Conservation (phyloP, 2,329 filamentous ascomycete species). For the Chaetomiaceae sp. region DNA sequence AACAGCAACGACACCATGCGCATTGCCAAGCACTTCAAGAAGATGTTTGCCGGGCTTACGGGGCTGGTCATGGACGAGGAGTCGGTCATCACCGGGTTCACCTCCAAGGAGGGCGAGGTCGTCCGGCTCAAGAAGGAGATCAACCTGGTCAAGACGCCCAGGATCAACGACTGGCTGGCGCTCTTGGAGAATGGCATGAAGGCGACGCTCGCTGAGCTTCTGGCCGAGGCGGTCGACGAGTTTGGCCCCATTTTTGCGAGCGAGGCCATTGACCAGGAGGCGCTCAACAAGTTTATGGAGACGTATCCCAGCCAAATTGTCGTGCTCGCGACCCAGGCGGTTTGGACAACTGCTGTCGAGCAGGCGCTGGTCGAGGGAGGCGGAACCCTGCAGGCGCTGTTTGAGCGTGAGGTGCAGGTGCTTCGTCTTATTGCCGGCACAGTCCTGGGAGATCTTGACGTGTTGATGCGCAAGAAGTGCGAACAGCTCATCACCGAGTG, state of each 20-base stretch:
- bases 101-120: constrained; percentile 89
- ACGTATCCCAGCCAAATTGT: constrained; percentile 91
- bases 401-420: constrained; percentile 77
- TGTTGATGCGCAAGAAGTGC: constrained; percentile 89
- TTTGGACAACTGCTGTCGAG: constrained; percentile 88
- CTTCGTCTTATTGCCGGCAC: constrained; percentile 81
- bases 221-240: constrained; percentile 78
- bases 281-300: constrained; percentile 74
- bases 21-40: constrained; percentile 97
- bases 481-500: constrained; percentile 98
- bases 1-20: constrained; percentile 97
- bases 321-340: constrained; percentile 87
- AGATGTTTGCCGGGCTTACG: constrained; percentile 98
- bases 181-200: constrained; percentile 93
- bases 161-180: constrained; percentile 98
- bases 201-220: constrained; percentile 80
- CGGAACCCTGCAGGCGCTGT: constrained; percentile 62
- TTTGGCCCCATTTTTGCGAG: constrained; percentile 75
- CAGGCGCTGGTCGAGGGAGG: constrained; percentile 69
- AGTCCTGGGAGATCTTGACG: constrained; percentile 82
- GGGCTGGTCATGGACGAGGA: constrained; percentile 90
- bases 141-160: constrained; percentile 85
- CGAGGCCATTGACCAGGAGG: constrained; percentile 61
- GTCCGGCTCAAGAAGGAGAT: constrained; percentile 87
- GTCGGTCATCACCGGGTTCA: constrained; percentile 82